These are phyloP conservation scores for Candida boidinii DNA, from an alignment of 805 yeast species.

Conservation along the genomic window DNA sequence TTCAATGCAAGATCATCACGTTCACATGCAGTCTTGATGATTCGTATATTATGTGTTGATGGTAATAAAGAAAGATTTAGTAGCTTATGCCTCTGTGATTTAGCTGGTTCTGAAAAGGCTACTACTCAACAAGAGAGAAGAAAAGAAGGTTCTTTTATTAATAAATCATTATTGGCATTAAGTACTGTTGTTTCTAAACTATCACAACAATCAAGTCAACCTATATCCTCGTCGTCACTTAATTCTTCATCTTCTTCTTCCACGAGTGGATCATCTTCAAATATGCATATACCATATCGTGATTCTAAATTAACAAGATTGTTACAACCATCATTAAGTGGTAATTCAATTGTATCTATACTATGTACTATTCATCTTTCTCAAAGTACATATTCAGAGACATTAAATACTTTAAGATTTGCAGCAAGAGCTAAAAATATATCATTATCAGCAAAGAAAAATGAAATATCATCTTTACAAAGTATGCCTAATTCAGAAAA, in stretches of 20 bases:
- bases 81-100: constrained; percentile 79
- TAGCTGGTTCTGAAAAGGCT: constrained; percentile 95
- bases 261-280: constrained; percentile 16
- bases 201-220: constrained; percentile 19
- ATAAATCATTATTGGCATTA: constrained; percentile 81
- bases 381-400: constrained; percentile 56
- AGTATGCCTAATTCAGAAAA: constrained; percentile 27
- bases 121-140: constrained; percentile 69
- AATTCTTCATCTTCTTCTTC: constrained; percentile 19
- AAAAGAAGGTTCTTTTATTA: constrained; percentile 89
- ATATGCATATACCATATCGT: constrained; percentile 75
- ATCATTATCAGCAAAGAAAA: constrained; percentile 54
- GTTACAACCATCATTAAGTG: constrained; percentile 87
- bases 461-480: constrained; percentile 22
- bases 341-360: constrained; percentile 74
- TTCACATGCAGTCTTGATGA: constrained; percentile 82
- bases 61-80: constrained; percentile 34
- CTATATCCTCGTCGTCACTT: constrained; percentile 19
- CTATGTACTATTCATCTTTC: constrained; percentile 81
- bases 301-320: constrained; percentile 88
- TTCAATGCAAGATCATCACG: constrained; percentile 82
- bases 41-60: constrained; percentile 44
- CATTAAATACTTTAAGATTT: constrained; percentile 79
- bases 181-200: constrained; percentile 88
- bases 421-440: constrained; percentile 92